Percentiles rank a stretch among this genome's conserved stretches.
Evolutionary conservation across 2,329 filamentous ascomycete species (phyloP).

Genomic region (Orbilia javanica): DNA sequence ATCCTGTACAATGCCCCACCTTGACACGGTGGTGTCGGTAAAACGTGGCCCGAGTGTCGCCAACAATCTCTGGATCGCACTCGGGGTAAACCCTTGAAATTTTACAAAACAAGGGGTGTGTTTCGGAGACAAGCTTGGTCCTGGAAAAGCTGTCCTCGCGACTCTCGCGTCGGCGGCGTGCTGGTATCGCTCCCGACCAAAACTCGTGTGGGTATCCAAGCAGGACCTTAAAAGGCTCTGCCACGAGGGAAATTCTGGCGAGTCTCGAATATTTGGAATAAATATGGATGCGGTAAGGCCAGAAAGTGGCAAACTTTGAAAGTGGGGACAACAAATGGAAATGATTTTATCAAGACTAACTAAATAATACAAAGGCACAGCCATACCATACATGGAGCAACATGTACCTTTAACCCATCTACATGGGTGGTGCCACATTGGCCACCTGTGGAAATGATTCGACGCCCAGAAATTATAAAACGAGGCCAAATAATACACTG

Average conservation of each 20-base stretch:
- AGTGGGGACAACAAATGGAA: not conserved
- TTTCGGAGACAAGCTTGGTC: constrained; percentile 27
- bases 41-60: constrained; percentile 47
- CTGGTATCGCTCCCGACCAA: not conserved
- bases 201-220: not conserved
- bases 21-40: constrained; percentile 24
- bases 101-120: constrained; percentile 39
- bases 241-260: not conserved
- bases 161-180: constrained; percentile 11
- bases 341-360: not conserved
- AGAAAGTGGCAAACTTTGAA: not conserved
- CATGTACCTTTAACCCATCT: constrained; percentile 25
- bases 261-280: not conserved
- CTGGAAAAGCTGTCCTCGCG: not conserved
- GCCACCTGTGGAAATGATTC: constrained; percentile 53
- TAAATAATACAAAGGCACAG: constrained; percentile 20
- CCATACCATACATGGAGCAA: constrained; percentile 16
- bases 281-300: constrained; percentile 2
- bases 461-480: constrained; percentile 46
- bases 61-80: constrained; percentile 48
- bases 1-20: constrained; percentile 24
- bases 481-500: constrained; percentile 32
- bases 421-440: constrained; percentile 49
- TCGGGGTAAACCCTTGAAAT: constrained; percentile 40
- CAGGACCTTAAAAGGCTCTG: not conserved